Evolutionary conservation across 306 rosid genomes (phyloP).

Genomic region (Carpinus viminea): DNA sequence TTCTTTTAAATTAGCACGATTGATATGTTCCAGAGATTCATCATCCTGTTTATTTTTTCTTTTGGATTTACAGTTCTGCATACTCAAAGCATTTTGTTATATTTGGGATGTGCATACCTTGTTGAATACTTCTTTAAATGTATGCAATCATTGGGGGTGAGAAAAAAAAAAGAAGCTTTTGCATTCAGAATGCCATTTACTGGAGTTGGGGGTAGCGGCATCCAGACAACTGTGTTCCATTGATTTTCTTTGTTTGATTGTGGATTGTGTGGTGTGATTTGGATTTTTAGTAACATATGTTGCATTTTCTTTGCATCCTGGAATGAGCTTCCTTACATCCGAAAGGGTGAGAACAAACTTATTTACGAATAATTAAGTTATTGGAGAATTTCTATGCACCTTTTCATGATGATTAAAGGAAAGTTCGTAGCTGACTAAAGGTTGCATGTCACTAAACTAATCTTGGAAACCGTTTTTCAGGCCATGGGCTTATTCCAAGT

Average conservation of each 20-base stretch:
- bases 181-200: background rate
- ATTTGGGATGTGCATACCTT: background rate
- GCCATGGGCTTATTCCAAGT: background rate
- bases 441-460: background rate
- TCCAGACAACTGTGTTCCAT: background rate
- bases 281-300: background rate
- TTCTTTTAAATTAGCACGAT: background rate
- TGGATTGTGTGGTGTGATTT: background rate
- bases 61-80: background rate
- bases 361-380: background rate
- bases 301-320: background rate
- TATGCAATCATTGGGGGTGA: background rate
- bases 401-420: background rate
- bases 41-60: background rate
- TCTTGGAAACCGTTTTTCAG: background rate
- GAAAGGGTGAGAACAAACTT: background rate
- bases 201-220: background rate
- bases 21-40: background rate
- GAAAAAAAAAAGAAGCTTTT: background rate
- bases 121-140: background rate
- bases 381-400: background rate
- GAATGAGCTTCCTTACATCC: background rate
- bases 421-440: background rate
- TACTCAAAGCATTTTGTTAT: background rate
- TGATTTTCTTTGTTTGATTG: background rate